phyloP scores from a whole-genome alignment of 2,329 filamentous ascomycete species.

The Hirsutella minnesotensis region DNA sequence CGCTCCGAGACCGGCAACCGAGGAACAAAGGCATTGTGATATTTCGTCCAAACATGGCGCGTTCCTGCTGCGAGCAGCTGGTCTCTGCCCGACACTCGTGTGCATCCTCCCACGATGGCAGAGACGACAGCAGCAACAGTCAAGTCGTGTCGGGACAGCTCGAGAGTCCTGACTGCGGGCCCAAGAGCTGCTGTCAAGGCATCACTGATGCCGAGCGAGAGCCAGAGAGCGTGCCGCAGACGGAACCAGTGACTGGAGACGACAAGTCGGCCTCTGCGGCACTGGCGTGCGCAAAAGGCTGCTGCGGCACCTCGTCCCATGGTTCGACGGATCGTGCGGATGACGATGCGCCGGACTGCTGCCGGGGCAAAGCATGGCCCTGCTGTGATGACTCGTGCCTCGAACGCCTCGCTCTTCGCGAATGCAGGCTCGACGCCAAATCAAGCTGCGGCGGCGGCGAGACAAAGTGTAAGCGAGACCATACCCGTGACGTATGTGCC shows the following conservation, averaged over 20 bases:
- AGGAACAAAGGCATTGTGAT: background rate
- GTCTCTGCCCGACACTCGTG: too few relatives aligned
- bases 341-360: conserved; percentile 20
- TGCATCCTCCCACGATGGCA: background rate
- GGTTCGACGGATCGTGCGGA: background rate
- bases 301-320: background rate
- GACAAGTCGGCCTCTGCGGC: too few relatives aligned
- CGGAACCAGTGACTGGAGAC: too few relatives aligned
- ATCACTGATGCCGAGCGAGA: too few relatives aligned
- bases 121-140: background rate
- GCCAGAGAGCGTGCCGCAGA: too few relatives aligned
- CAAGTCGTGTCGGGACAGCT: background rate
- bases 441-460: background rate
- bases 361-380: conserved; percentile 24
- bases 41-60: background rate
- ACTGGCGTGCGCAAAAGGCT: background rate
- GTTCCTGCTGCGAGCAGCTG: background rate
- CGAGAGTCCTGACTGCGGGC: background rate
- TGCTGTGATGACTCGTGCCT: conserved; percentile 32
- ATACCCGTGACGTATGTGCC: background rate
- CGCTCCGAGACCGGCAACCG: background rate
- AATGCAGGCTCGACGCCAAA: conserved; percentile 15
- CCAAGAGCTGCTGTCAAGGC: background rate
- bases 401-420: conserved; percentile 30
- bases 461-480: background rate